These are phyloP conservation scores for Pseudogymnoascus sp. DNA, from an alignment of 2,329 filamentous ascomycete genomes.

Conservation along the genomic window DNA sequence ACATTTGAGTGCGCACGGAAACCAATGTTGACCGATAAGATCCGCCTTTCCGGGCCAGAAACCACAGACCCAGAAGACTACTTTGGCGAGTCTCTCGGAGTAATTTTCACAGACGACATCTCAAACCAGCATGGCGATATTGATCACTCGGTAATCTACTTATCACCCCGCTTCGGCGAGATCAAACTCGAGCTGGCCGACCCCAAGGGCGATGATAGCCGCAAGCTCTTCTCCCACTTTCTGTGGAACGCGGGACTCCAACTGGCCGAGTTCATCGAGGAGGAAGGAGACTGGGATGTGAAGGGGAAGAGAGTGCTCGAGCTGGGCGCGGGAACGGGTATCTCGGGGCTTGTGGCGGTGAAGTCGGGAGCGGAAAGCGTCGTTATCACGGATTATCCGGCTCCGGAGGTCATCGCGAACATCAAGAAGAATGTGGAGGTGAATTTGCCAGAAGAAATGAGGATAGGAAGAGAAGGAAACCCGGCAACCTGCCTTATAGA, in stretches of 20 bases:
- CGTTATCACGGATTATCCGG: conserved; percentile 60
- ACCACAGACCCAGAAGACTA: conserved; percentile 47
- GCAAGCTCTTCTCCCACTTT: conserved; percentile 60
- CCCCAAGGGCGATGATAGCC: conserved; percentile 43
- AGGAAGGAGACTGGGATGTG: conserved; percentile 37
- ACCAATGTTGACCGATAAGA: conserved; percentile 40
- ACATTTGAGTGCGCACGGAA: not conserved
- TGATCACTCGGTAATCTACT: conserved; percentile 48
- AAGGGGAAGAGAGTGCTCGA: conserved; percentile 48
- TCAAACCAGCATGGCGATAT: conserved; percentile 56
- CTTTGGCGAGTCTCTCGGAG: conserved; percentile 48
- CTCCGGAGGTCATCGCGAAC: conserved; percentile 48
- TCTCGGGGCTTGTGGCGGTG: conserved; percentile 42
- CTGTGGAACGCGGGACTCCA: conserved; percentile 60
- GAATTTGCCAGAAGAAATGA: conserved; percentile 34
- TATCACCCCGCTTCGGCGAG: conserved; percentile 33
- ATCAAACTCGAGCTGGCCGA: conserved; percentile 28
- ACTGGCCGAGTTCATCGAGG: conserved; percentile 48
- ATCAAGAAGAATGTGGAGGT: conserved; percentile 48
- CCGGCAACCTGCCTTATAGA: conserved; percentile 35
- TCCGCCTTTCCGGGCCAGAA: conserved; percentile 33
- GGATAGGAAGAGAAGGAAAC: conserved; percentile 14
- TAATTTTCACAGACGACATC: conserved; percentile 61
- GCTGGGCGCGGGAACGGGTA: conserved; percentile 56
- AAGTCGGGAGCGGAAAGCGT: conserved; percentile 42